Evolutionary conservation across 345 rosid species (phyloP).

Genomic region (Psidium guajava): DNA sequence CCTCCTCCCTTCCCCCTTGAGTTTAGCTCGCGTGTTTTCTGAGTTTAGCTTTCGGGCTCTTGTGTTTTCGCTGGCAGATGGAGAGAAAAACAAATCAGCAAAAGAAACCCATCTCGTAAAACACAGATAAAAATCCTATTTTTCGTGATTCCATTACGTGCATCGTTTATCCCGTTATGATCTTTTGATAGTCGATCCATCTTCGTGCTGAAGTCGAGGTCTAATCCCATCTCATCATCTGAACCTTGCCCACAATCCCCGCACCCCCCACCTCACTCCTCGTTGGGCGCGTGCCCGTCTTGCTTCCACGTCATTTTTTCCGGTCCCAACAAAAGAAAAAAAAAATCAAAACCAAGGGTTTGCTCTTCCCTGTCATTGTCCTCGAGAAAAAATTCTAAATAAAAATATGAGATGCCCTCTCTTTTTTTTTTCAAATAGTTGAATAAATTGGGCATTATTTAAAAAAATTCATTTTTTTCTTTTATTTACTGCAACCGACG

Average conservation of each 20-base stretch:
- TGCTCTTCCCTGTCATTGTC: no score
- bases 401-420: no score
- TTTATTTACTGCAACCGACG: no score
- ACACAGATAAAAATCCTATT: neutral
- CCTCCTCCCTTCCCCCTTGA: neutral
- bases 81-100: neutral
- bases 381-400: no score
- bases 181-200: neutral
- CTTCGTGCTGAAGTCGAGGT: neutral
- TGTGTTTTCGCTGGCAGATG: neutral
- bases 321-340: no score
- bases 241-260: no score
- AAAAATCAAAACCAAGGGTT: no score
- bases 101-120: neutral
- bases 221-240: neutral
- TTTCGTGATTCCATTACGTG: neutral
- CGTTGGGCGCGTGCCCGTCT: neutral
- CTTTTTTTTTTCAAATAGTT: no score
- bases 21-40: neutral
- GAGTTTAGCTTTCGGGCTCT: neutral
- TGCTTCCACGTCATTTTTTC: neutral
- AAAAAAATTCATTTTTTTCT: no score
- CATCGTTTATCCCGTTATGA: neutral
- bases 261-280: neutral
- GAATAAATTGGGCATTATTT: no score